phyloP scores from a whole-genome alignment of 768 basidiomycete genomes.

The Omphalotus guepiniiformis region DNA sequence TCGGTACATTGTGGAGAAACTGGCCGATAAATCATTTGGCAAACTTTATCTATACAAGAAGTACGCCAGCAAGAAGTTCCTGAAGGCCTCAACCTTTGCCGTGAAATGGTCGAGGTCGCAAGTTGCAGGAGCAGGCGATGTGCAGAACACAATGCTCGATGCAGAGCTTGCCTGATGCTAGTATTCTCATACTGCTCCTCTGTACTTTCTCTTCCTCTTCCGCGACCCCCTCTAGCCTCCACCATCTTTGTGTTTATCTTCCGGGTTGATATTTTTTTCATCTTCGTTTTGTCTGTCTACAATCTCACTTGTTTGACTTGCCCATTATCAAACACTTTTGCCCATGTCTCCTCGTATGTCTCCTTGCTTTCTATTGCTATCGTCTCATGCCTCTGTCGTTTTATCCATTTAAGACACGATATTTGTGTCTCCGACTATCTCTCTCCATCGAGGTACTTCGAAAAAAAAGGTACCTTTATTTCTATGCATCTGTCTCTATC shows the following conservation, averaged over 20 bases:
- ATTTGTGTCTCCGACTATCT: constrained; percentile 15
- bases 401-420: constrained; percentile 15
- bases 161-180: constrained; percentile 7
- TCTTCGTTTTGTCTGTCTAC: constrained; percentile 14
- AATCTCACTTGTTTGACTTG: constrained; percentile 14
- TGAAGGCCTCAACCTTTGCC: constrained; percentile 82
- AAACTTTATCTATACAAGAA: constrained; percentile 90
- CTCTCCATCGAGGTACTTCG: constrained; percentile 14
- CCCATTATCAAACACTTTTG: constrained; percentile 16
- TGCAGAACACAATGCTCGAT: constrained; percentile 44
- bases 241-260: background rate
- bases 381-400: constrained; percentile 26
- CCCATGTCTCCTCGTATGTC: constrained; percentile 19
- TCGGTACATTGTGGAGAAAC: constrained; percentile 75
- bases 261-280: constrained; percentile 5
- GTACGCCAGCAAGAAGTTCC: constrained; percentile 96
- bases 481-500: constrained; percentile 21
- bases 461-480: constrained; percentile 14
- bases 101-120: constrained; percentile 67
- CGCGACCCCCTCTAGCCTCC: background rate
- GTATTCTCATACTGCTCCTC: constrained; percentile 8
- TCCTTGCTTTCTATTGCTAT: constrained; percentile 32
- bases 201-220: background rate
- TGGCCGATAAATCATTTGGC: constrained; percentile 76
- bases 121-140: constrained; percentile 28